phyloP scores from a whole-genome alignment of 2,329 filamentous ascomycete genomes.

The Amylocarpus encephaloides region DNA sequence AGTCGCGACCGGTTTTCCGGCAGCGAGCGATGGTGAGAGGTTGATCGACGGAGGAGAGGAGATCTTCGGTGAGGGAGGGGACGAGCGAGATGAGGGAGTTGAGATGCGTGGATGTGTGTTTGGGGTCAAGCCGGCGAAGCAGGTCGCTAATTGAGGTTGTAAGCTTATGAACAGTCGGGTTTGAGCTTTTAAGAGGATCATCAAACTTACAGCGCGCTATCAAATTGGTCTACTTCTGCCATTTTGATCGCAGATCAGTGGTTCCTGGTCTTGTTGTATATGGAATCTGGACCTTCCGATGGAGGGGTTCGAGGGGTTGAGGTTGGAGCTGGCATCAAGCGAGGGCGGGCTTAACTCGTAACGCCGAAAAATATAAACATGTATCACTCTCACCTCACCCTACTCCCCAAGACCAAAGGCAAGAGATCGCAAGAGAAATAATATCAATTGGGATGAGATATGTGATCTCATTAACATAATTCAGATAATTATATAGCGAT shows the following conservation, averaged over 20 bases:
- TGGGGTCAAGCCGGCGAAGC: conserved; percentile 93
- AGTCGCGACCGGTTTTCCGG: conserved; percentile 84
- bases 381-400: no score
- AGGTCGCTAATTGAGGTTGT: conserved; percentile 65
- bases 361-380: no score
- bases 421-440: no score
- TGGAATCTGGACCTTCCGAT: neutral
- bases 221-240: conserved; percentile 32
- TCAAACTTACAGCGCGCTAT: conserved; percentile 32
- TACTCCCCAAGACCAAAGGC: no score
- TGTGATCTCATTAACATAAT: no score
- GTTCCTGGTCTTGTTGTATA: conserved; percentile 2
- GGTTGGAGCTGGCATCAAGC: conserved; percentile 6
- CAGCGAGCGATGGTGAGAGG: conserved; percentile 83
- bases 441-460: no score
- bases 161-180: neutral
- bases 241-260: conserved; percentile 21
- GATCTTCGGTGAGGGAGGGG: conserved; percentile 91
- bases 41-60: conserved; percentile 95
- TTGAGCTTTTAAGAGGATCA: neutral
- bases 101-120: conserved; percentile 83
- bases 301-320: conserved; percentile 18
- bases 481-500: conserved; percentile 8
- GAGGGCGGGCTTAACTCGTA: neutral
- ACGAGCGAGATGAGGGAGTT: conserved; percentile 81